Conservation (phyloP, 2,329 filamentous ascomycete species). For the Botryosphaeria dothidea region DNA sequence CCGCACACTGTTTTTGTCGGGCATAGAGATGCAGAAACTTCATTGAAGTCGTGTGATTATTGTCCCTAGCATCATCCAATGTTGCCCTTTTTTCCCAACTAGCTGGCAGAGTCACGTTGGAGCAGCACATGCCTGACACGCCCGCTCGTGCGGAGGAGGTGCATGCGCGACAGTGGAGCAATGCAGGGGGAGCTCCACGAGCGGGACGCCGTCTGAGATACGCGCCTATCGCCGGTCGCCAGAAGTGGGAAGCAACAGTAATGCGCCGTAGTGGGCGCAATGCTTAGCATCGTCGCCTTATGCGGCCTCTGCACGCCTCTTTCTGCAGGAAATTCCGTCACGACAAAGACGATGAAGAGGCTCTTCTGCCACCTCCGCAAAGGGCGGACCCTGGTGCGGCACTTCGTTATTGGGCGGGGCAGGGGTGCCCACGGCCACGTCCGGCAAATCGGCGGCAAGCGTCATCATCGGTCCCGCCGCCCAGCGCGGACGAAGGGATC, state of each 20-base stretch:
- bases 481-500: constrained; percentile 18
- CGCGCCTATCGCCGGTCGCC: neutral
- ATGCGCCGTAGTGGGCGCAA: neutral
- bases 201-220: constrained; percentile 2
- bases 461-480: constrained; percentile 11
- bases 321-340: neutral
- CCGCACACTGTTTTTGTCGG: neutral
- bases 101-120: neutral
- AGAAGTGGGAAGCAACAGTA: neutral
- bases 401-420: neutral
- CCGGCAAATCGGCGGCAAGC: constrained; percentile 12
- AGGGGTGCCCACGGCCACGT: neutral
- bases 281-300: neutral
- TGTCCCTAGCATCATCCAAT: neutral
- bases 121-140: neutral
- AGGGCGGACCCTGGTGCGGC: constrained; percentile 9
- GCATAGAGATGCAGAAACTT: neutral
- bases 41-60: neutral
- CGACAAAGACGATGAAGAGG: neutral
- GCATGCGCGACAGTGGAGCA: constrained; percentile 13
- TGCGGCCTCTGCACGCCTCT: neutral
- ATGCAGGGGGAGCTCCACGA: constrained; percentile 14
- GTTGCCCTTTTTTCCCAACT: neutral
- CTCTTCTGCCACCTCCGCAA: neutral
- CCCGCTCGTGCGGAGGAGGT: constrained; percentile 6